phyloP scores from a whole-genome alignment of 768 basidiomycete species.

The Neoboletus brunneissimus region DNA sequence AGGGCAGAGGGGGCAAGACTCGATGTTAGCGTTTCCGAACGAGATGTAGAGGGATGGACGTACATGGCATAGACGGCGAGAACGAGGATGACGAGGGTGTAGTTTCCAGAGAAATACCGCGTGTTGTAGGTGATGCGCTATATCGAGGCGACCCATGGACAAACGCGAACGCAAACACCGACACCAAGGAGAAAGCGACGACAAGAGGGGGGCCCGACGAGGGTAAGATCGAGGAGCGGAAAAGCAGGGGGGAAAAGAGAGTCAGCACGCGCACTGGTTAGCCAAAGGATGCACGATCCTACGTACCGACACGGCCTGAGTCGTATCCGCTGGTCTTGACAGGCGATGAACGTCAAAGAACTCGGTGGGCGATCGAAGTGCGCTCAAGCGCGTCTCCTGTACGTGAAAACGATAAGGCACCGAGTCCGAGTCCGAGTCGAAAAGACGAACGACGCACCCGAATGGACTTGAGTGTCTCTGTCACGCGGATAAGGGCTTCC shows the following conservation, averaged over 20 bases:
- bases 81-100: slow-evolving; percentile 70
- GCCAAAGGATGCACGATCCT: neutral
- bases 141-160: neutral
- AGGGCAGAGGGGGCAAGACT: no score
- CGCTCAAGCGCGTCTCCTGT: slow-evolving; percentile 78
- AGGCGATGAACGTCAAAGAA: slow-evolving; percentile 84
- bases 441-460: slow-evolving; percentile 46
- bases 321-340: slow-evolving; percentile 80
- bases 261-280: neutral
- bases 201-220: no score
- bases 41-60: slow-evolving; percentile 22
- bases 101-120: slow-evolving; percentile 89
- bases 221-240: no score
- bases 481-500: slow-evolving; percentile 64
- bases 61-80: slow-evolving; percentile 88
- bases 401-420: neutral
- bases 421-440: no score
- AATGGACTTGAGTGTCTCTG: slow-evolving; percentile 66
- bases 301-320: slow-evolving; percentile 72
- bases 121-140: slow-evolving; percentile 95
- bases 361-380: slow-evolving; percentile 66
- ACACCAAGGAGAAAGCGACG: no score
- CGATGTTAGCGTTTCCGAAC: neutral
- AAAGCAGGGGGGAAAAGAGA: neutral
- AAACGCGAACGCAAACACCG: no score